Conservation (phyloP, 2,329 filamentous ascomycete genomes). For the Colletotrichum somersetense region DNA sequence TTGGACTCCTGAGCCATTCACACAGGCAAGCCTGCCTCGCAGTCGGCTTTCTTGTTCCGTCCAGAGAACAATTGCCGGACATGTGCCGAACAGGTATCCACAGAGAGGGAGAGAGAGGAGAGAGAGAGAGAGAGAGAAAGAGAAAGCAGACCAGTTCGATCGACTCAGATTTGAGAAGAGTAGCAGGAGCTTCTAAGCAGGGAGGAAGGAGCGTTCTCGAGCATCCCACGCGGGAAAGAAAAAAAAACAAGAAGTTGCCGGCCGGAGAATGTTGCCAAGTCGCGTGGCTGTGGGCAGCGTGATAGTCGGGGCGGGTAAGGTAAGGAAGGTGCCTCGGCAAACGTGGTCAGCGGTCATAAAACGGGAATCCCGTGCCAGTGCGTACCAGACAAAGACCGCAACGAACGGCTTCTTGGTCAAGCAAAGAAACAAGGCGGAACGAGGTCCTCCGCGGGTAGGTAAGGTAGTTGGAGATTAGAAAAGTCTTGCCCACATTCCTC, state of each 20-base stretch:
- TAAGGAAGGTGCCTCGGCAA: not conserved
- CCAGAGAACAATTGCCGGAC: not conserved
- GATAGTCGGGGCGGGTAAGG: slow-evolving; percentile 7
- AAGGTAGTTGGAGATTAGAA: not conserved
- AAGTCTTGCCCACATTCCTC: slow-evolving; percentile 12
- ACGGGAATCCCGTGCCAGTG: not conserved
- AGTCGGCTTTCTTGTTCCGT: not conserved
- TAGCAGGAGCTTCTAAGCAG: not conserved
- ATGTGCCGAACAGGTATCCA: not conserved
- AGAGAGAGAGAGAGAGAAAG: not conserved
- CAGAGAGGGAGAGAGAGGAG: not conserved
- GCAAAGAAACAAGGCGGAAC: not conserved
- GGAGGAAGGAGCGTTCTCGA: slow-evolving; percentile 12
- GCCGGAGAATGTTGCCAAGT: not conserved
- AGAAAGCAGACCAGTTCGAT: too few relatives aligned
- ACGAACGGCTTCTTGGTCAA: not conserved
- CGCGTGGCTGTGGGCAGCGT: not conserved
- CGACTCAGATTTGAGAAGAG: too few relatives aligned
- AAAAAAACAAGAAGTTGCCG: not conserved
- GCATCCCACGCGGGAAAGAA: not conserved
- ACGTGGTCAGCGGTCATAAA: not conserved
- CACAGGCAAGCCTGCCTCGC: not conserved
- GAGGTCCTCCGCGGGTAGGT: not conserved
- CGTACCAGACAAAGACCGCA: not conserved
- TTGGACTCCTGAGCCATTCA: not conserved